Evolutionary conservation across 2,329 filamentous ascomycete genomes (phyloP), one percentile per base, ranked within the genome.

Genomic region (Leptographium lundbergii): DNA sequence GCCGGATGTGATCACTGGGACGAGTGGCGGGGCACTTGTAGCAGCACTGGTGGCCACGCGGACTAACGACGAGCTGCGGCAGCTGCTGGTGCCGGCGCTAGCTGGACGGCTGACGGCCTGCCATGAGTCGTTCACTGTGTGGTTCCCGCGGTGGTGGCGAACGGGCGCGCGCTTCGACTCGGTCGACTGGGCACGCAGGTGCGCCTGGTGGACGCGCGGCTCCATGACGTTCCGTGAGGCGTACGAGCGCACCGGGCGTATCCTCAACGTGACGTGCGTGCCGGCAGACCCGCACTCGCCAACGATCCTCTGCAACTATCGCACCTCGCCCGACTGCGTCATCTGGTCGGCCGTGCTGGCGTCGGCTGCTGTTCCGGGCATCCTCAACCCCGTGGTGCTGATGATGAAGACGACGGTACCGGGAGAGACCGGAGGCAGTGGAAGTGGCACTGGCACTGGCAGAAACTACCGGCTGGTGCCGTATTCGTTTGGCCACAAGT

Each of bases 401-500:
- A 89, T 89, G 77, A 91, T 96, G 77, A 96, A 95, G 74, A 88
- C 81, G 57, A 77, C 79, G 22, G 51, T 29, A 25, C 10, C 36
- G 10, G 55, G 45, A 39, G 39, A 27, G 3, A 24, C 53, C 24
- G 19, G 19, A 6, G 42, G 14, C 39, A 42, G 39, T 39, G 36
- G 10, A 3, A 39, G 36, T 39, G 36, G 36, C 36, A 39, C 4
- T 17, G 36, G 36, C 36, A 39, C 3, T 17, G 14, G 39, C 19
- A 45, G 19, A 24, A 11, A 19, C 24, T 91, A 91, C 1, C 84
- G 78, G 2, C 77, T 99, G 4, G 83, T 84, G 0, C 94, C 94
- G 0, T 99, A 96, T 72, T 95, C 89, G 0, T 99, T 99, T 69
- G 94, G 94, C 0, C 91, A 97, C 76, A 97, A 97, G 74, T 99